A percentile compares a stretch with the other conserved stretches of the same genome.
These are phyloP conservation scores for Ophiostoma tasmaniense DNA, from an alignment of 2,329 filamentous ascomycete species.

Conservation along the genomic window DNA sequence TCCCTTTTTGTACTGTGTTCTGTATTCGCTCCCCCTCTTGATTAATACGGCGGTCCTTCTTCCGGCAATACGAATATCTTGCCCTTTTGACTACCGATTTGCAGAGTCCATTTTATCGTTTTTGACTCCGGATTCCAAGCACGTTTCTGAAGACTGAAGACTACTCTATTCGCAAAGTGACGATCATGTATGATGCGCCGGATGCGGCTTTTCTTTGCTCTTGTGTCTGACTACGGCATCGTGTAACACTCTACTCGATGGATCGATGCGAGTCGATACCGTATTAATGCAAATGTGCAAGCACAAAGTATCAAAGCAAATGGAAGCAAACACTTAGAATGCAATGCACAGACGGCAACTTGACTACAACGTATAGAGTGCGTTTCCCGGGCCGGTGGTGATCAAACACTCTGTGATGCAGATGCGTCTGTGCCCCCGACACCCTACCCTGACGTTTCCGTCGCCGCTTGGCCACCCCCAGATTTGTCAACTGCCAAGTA, in stretches of 20 bases:
- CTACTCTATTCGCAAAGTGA: neutral
- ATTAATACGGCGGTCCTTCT: neutral
- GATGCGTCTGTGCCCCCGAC: neutral
- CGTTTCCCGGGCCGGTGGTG: neutral
- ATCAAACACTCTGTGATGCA: conserved; percentile 2
- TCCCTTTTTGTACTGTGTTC: neutral
- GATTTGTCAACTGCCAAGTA: neutral
- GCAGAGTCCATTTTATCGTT: neutral
- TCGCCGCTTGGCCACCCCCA: neutral
- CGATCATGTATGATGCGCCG: neutral
- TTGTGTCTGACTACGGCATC: neutral
- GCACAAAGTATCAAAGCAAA: neutral
- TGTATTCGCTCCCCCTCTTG: neutral
- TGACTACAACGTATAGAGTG: too few relatives aligned
- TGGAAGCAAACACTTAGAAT: neutral
- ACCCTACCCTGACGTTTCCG: neutral
- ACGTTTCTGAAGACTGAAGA: neutral
- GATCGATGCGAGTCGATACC: neutral
- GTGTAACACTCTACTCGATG: neutral
- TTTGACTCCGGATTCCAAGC: neutral
- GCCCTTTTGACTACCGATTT: neutral
- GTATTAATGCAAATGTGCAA: neutral
- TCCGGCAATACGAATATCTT: neutral
- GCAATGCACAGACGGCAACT: neutral
- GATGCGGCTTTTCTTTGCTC: neutral